These are phyloP conservation scores for Phytomonas sp. DNA, from an alignment of 208 protist species.

Conservation along the genomic window DNA sequence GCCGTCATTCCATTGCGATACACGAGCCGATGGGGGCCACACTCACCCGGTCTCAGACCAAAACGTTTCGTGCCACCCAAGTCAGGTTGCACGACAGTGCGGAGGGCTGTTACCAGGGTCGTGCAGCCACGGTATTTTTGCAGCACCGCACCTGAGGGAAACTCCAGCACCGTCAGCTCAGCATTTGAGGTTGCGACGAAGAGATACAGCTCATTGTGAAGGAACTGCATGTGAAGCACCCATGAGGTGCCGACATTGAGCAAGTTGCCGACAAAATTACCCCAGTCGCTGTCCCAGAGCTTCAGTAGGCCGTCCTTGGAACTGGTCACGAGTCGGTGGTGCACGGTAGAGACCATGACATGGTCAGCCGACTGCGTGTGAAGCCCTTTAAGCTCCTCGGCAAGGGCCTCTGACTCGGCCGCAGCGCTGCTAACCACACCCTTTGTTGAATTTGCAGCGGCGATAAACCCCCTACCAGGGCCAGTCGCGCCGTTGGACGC, in stretches of 20 bases:
- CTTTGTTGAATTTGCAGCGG: slow-evolving; percentile 5
- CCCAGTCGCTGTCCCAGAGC: slow-evolving; percentile 51
- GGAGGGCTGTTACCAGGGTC: slow-evolving; percentile 41
- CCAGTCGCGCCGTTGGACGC: background rate
- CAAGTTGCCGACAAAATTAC: slow-evolving; percentile 49
- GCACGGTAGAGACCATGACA: slow-evolving; percentile 31
- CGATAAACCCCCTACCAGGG: slow-evolving; percentile 2
- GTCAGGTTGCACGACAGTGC: slow-evolving; percentile 41
- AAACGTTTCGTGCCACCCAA: slow-evolving; percentile 48
- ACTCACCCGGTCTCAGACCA: slow-evolving; percentile 69
- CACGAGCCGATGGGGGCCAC: slow-evolving; percentile 41
- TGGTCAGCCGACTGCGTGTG: slow-evolving; percentile 60
- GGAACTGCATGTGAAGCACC: slow-evolving; percentile 65
- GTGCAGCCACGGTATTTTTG: slow-evolving; percentile 76
- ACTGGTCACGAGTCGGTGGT: slow-evolving; percentile 36
- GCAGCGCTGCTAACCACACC: slow-evolving; percentile 2
- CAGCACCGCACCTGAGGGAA: slow-evolving; percentile 42
- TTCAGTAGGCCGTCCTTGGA: slow-evolving; percentile 81
- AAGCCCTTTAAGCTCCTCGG: slow-evolving; percentile 33
- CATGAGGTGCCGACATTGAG: slow-evolving; percentile 60
- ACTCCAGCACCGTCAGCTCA: slow-evolving; percentile 78
- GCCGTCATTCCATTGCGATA: slow-evolving; percentile 29
- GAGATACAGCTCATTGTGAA: slow-evolving; percentile 66
- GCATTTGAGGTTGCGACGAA: slow-evolving; percentile 68
- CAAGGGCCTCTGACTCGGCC: slow-evolving; percentile 28